Base-by-base conservation (phyloP, 352 stramenopile genomes). In the Peronospora farinosa region DNA sequence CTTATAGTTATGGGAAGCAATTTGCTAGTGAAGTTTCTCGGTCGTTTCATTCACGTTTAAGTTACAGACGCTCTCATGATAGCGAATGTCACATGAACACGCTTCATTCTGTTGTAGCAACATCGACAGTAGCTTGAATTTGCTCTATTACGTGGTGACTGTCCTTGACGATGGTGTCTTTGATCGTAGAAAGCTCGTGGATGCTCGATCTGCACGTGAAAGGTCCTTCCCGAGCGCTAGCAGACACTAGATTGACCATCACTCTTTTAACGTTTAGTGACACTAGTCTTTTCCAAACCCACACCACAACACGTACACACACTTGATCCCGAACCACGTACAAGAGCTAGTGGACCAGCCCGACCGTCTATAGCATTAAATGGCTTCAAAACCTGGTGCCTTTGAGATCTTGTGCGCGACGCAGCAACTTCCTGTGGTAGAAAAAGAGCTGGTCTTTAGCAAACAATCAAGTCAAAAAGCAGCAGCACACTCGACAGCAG, bases 131-230 rank as follows among this genome's bases (percentile, higher is more conserved):
- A 43, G 32, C 3, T 38, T 51, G 21, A 55, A 51, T 51, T 38
- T 45, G 19, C 0, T 53, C 12, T 17, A 60, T 7, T 16, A 30
- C 36, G 9, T 7, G 12, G 21, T 47, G 32, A 37, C 63, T 50
- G 0, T 43, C 28, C 2, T 19, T 43, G n/a, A 37, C 46, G 7
- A 73, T 46, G 0, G 19, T 17, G n/a, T 75, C 44, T 8, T 53
- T 46, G 43, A 84, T 72, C 2, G 9, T 37, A 3, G 35, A 47
- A 1, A 83, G 51, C 31, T 86, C 72, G 3, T 13, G 79, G 79
- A 39, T 91, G 79, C 51, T 91, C 75, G 51, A 91, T 84, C 54
- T 91, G 79, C 38, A 91, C 69, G 60, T 80, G 84, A 40, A 80
- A 83, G 11, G 73, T 54, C 27, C 27, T 51, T 91, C 41, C 73